Percentiles rank a stretch among this genome's conserved stretches.
Evolutionary conservation across 1,284 basidiomycete genomes (phyloP).

Genomic region (Cryptococcus neoformans): DNA sequence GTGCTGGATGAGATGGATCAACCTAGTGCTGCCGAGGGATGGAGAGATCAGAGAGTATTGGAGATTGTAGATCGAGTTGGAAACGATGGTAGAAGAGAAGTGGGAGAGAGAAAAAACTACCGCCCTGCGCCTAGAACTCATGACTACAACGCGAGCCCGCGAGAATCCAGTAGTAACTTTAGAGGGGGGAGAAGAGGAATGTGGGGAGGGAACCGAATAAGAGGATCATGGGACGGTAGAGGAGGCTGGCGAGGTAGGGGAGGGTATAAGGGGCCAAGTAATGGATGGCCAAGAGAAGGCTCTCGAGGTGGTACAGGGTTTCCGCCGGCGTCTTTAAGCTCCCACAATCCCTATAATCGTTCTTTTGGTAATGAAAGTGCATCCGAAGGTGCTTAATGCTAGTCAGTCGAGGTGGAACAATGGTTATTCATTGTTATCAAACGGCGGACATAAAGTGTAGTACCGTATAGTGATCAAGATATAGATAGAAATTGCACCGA

Average conservation of each 20-base stretch:
- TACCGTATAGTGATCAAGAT: too few species aligned
- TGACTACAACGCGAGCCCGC: too few species aligned
- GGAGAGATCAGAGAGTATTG: slow-evolving; percentile 3
- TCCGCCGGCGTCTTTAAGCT: not conserved
- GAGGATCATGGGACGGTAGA: too few species aligned
- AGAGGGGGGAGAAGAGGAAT: not conserved
- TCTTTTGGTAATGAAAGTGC: too few species aligned
- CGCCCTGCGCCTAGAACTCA: not conserved
- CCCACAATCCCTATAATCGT: not conserved
- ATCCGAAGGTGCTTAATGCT: too few species aligned
- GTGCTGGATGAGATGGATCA: slow-evolving; percentile 24
- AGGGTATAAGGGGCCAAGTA: not conserved
- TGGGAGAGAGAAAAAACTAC: not conserved
- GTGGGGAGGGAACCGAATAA: not conserved
- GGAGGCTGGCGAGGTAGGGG: not conserved
- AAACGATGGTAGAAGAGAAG: slow-evolving; percentile 1
- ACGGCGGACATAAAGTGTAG: too few species aligned
- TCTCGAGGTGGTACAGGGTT: not conserved
- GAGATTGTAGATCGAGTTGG: slow-evolving; percentile 12
- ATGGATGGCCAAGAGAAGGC: not conserved
- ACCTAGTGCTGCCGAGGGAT: slow-evolving; percentile 24
- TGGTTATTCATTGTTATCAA: too few species aligned
- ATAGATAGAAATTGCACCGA: too few species aligned
- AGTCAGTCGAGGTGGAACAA: too few species aligned
- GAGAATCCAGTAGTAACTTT: too few species aligned